phyloP scores from a whole-genome alignment of 2,329 filamentous ascomycete species.

The Aspergillus sergii region DNA sequence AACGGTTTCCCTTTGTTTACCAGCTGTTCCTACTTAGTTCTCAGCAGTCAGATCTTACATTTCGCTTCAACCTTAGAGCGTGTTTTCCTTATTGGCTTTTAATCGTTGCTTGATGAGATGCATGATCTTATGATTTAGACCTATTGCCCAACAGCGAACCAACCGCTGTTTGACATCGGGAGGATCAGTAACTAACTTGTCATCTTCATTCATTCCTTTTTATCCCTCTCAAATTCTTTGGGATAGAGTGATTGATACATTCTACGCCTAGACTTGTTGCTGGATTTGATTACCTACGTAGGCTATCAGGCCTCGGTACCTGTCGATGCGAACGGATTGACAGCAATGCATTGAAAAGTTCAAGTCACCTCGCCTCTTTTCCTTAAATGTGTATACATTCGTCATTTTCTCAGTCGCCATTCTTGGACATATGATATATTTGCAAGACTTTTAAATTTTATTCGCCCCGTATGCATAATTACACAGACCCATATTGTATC shows the following conservation, averaged over 20 bases:
- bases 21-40: slow-evolving; percentile 20
- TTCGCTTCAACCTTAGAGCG: slow-evolving; percentile 11
- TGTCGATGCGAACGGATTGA: neutral
- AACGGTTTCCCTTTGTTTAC: slow-evolving; percentile 26
- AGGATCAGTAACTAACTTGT: slow-evolving; percentile 9
- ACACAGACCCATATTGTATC: neutral
- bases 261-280: neutral
- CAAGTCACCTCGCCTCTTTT: neutral
- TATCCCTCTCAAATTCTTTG: neutral
- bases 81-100: slow-evolving; percentile 13
- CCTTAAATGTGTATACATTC: neutral
- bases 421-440: neutral
- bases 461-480: neutral
- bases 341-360: neutral
- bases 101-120: slow-evolving; percentile 18
- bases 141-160: neutral
- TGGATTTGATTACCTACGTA: neutral
- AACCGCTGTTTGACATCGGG: slow-evolving; percentile 1
- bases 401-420: neutral
- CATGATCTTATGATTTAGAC: slow-evolving; percentile 20
- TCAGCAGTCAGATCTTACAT: slow-evolving; percentile 9
- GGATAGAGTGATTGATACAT: slow-evolving; percentile 4
- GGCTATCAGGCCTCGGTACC: neutral
- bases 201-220: slow-evolving; percentile 7
- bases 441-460: neutral